Percentiles rank a stretch among this genome's conserved stretches.
Conservation (phyloP, 2,329 filamentous ascomycete species). For the Madurella mycetomatis region DNA sequence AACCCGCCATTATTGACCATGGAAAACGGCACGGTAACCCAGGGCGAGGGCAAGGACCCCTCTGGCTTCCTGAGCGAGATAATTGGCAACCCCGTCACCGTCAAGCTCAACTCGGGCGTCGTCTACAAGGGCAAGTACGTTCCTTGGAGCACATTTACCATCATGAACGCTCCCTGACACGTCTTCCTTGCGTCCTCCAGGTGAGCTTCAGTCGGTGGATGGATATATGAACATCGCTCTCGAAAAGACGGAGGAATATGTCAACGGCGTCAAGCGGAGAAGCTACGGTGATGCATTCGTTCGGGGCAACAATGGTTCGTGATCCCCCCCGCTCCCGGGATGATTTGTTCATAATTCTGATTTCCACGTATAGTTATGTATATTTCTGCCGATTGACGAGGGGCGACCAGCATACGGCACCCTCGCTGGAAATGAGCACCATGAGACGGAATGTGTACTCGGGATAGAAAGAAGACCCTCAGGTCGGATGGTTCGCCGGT, state of each 20-base stretch:
- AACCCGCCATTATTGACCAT: constrained; percentile 39
- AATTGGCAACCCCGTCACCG: constrained; percentile 87
- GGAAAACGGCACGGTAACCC: constrained; percentile 66
- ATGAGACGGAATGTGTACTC: no score
- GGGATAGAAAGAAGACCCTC: no score
- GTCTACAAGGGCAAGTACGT: constrained; percentile 78
- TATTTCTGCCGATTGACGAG: constrained; percentile 57
- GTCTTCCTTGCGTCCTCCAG: constrained; percentile 41
- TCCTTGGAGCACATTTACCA: background rate
- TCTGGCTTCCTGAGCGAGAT: constrained; percentile 92
- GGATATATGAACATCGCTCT: constrained; percentile 99
- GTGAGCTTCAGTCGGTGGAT: constrained; percentile 93
- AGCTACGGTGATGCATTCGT: constrained; percentile 94
- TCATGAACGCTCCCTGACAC: constrained; percentile 5
- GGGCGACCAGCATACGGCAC: no score
- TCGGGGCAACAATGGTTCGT: constrained; percentile 85
- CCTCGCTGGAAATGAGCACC: no score
- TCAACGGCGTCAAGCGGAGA: constrained; percentile 76
- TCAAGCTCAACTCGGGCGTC: constrained; percentile 98
- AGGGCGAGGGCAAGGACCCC: constrained; percentile 79
- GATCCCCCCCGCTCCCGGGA: background rate
- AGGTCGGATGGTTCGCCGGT: no score
- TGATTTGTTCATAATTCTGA: constrained; percentile 1
- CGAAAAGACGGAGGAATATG: constrained; percentile 89
- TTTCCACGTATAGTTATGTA: constrained; percentile 55